phyloP scores from a whole-genome alignment of 352 stramenopile genomes.

The Phytophthora hibernalis region DNA sequence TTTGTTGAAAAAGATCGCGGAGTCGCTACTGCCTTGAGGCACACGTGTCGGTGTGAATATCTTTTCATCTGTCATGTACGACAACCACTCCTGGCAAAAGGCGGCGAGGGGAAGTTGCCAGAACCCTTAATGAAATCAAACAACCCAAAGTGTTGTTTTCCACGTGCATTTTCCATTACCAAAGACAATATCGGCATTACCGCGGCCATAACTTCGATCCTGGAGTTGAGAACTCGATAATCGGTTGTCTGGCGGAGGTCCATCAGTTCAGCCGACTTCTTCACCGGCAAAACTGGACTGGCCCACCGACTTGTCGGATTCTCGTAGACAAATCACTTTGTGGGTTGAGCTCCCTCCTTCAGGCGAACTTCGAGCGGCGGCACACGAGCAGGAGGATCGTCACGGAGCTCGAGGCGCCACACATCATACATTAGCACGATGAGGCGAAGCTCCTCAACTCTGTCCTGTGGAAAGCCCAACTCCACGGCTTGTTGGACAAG shows the following conservation, averaged over 20 bases:
- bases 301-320: conserved; percentile 22
- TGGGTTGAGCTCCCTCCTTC: too few relatives aligned
- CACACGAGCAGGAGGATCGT: conserved; percentile 11
- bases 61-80: conserved; percentile 31
- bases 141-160: conserved; percentile 14
- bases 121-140: conserved; percentile 13
- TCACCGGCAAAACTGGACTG: conserved; percentile 2
- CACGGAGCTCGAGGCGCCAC: background rate
- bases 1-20: background rate
- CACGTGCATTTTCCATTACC: conserved; percentile 16
- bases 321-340: conserved; percentile 20
- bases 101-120: conserved; percentile 7
- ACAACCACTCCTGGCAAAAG: conserved; percentile 19
- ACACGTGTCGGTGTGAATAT: conserved; percentile 27
- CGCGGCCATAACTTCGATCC: conserved; percentile 12
- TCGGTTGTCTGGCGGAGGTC: conserved; percentile 3
- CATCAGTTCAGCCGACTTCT: background rate
- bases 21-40: conserved; percentile 16
- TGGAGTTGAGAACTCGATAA: conserved; percentile 6
- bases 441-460: background rate
- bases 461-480: conserved; percentile 7
- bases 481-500: conserved; percentile 2
- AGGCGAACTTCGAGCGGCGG: too few relatives aligned
- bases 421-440: conserved; percentile 4
- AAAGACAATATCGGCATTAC: conserved; percentile 16